These are phyloP conservation scores for Phaseolus coccineus DNA, from an alignment of 331 rosid genomes.

Conservation along the genomic window DNA sequence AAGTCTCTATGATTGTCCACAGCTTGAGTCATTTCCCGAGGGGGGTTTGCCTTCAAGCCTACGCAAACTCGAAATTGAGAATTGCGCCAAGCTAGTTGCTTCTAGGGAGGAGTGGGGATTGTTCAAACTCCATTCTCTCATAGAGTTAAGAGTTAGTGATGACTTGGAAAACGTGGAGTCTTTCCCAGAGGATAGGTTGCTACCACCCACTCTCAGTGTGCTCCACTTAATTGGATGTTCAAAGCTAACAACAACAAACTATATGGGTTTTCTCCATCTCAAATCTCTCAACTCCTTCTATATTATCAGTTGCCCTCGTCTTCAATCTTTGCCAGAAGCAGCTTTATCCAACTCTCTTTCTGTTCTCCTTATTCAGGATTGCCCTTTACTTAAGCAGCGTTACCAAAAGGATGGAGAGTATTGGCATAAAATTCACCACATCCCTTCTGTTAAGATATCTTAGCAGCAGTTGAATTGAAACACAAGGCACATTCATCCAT, in stretches of 20 bases:
- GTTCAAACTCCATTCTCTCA: constrained; percentile 17
- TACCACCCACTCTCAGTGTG: constrained; percentile 32
- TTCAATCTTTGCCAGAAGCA: constrained; percentile 36
- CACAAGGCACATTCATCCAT: neutral
- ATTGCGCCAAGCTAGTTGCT: constrained; percentile 30
- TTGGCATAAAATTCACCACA: constrained; percentile 30
- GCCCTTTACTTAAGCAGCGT: constrained; percentile 13
- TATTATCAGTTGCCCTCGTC: fast-evolving
- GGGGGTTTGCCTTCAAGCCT: constrained; percentile 42
- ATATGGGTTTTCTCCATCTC: constrained; percentile 41
- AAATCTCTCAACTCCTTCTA: constrained; percentile 22
- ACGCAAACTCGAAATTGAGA: fast-evolving
- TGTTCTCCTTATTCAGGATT: neutral
- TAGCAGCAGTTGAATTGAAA: neutral
- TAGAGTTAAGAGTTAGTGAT: neutral
- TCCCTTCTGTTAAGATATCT: neutral
- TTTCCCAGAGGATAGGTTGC: constrained; percentile 45
- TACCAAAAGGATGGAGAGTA: constrained; percentile 21
- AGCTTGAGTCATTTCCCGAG: constrained; percentile 25
- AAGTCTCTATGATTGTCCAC: fast-evolving
- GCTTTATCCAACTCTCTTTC: constrained; percentile 34
- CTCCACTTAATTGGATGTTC: neutral
- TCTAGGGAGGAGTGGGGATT: constrained; percentile 37
- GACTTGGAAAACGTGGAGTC: constrained; percentile 32
- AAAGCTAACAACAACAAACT: constrained; percentile 22